Percentiles rank a stretch among this genome's conserved stretches.
These are phyloP conservation scores for Vigna radiata DNA, from an alignment of 306 rosid species.

Conservation along the genomic window DNA sequence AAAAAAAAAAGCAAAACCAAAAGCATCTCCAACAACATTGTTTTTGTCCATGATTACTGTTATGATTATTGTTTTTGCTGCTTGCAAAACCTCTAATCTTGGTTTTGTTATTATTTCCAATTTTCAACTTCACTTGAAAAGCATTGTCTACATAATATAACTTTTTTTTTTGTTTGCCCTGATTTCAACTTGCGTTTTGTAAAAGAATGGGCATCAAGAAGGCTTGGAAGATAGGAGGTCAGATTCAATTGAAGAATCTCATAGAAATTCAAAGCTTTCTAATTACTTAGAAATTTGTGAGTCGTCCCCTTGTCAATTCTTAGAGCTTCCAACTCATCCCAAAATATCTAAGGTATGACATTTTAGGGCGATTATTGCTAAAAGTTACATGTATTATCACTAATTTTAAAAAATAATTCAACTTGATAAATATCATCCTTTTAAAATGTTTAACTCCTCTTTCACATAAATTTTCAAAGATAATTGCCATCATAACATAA, in stretches of 20 bases:
- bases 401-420: background rate
- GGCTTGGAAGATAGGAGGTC: constrained; percentile 14
- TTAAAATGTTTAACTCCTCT: background rate
- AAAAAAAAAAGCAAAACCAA: too few relatives aligned
- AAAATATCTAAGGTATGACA: constrained; percentile 24
- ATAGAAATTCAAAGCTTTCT: constrained; percentile 12
- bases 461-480: background rate
- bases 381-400: background rate
- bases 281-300: constrained; percentile 39
- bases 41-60: too few relatives aligned
- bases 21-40: too few relatives aligned
- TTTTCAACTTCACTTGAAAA: too few relatives aligned
- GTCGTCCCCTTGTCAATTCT: constrained; percentile 38
- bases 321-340: constrained; percentile 7
- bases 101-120: too few relatives aligned
- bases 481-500: constrained; percentile 9
- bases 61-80: too few relatives aligned
- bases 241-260: constrained; percentile 11
- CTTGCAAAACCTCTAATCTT: too few relatives aligned
- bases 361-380: background rate
- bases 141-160: too few relatives aligned
- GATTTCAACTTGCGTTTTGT: background rate
- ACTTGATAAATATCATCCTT: background rate
- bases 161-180: background rate
- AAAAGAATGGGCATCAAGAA: constrained; percentile 11